A percentile compares a stretch with the other conserved stretches of the same genome.
Evolutionary conservation across 1,284 basidiomycete species (phyloP).

Genomic region (Porodaedalea pini): DNA sequence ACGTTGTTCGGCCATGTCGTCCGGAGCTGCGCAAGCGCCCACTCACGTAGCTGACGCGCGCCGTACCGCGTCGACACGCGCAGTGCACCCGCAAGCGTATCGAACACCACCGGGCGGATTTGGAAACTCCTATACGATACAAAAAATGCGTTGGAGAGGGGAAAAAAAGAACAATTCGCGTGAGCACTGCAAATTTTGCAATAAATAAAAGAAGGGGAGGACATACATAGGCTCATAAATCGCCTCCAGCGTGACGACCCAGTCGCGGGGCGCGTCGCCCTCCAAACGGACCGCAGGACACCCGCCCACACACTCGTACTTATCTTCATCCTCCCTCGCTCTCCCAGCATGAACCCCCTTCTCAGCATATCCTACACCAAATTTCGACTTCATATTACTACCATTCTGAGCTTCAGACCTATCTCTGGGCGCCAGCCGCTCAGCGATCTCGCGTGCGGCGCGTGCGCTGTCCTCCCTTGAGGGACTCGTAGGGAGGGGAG

Average conservation of each 20-base stretch:
- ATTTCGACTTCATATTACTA: background rate
- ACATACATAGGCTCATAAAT: conserved; percentile 35
- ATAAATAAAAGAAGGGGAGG: background rate
- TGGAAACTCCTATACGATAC: conserved; percentile 26
- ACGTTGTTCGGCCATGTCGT: conserved; percentile 33
- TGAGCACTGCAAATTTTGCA: background rate
- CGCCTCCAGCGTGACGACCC: conserved; percentile 31
- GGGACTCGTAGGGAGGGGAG: background rate
- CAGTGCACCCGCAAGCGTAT: conserved; percentile 29
- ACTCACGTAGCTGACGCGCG: conserved; percentile 29
- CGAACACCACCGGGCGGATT: conserved; percentile 25
- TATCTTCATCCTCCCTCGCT: conserved; percentile 23
- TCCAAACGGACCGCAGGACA: conserved; percentile 31
- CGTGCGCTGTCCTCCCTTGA: conserved; percentile 6
- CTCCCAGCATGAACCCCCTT: background rate
- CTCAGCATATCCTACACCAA: background rate
- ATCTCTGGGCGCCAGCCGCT: background rate
- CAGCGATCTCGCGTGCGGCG: conserved; percentile 9
- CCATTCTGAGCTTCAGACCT: background rate
- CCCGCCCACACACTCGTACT: conserved; percentile 29
- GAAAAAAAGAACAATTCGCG: conserved; percentile 1
- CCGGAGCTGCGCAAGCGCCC: conserved; percentile 27
- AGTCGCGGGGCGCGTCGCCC: conserved; percentile 30
- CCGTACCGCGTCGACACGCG: conserved; percentile 38
- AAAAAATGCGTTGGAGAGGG: conserved; percentile 1